Conservation (phyloP, 768 basidiomycete genomes). For the Boletus subcaerulescens region DNA sequence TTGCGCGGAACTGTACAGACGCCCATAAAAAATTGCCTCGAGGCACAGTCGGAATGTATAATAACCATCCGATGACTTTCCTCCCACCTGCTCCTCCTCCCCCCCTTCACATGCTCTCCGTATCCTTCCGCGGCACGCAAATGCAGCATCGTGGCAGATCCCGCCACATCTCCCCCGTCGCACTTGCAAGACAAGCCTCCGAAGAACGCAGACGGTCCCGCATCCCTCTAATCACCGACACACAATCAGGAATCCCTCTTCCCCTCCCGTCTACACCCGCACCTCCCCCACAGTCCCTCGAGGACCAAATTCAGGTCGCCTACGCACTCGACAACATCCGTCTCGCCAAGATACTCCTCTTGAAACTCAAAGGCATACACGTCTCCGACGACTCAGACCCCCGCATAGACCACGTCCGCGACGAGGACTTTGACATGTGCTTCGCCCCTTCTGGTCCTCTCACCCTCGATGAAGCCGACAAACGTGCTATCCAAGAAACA, state of each 20-base stretch:
- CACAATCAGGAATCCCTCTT: no score
- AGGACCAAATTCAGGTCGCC: constrained; percentile 65
- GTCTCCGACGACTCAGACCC: constrained; percentile 59
- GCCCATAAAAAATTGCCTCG: background rate
- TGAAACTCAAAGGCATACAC: constrained; percentile 59
- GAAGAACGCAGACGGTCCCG: constrained; percentile 35
- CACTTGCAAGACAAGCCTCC: constrained; percentile 42
- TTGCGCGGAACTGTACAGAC: no score
- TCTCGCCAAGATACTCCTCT: constrained; percentile 60
- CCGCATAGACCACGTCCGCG: constrained; percentile 56
- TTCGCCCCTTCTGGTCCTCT: constrained; percentile 40
- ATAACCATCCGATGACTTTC: background rate
- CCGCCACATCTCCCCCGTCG: constrained; percentile 39
- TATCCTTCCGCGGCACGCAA: constrained; percentile 23
- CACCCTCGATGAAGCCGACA: constrained; percentile 40
- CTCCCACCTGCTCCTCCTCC: background rate
- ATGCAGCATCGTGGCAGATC: constrained; percentile 41
- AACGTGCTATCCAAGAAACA: constrained; percentile 37
- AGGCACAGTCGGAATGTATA: background rate
- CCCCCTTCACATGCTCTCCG: constrained; percentile 19
- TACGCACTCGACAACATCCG: constrained; percentile 68
- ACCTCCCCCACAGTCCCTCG: constrained; percentile 34
- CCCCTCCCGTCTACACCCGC: background rate
- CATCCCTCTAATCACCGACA: no score
- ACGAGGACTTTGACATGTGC: constrained; percentile 42